Base-by-base conservation (phyloP, 768 basidiomycete species). In the Trametes villosa region DNA sequence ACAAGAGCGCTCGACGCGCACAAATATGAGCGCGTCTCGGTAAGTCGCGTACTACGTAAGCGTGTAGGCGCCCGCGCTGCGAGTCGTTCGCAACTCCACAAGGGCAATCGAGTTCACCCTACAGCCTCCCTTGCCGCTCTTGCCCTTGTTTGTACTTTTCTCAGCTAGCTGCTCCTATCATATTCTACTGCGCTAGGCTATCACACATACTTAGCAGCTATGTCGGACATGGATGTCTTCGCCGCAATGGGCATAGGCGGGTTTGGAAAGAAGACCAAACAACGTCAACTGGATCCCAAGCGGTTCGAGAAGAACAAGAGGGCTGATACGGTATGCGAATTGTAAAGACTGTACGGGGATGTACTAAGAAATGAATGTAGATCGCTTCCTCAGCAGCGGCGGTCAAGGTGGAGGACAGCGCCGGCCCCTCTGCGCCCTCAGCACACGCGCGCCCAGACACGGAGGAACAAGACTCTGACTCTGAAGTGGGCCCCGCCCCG, bases 181-280 rank as follows among this genome's bases (percentile, higher is more conserved):
- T n/a, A 12, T 20, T 13, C 29, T 11, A 4, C 20, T 34, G 15
- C n/a, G n/a, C n/a, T n/a, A n/a, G n/a, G 33, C 4, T 15, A 20
- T 22, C 22, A 20, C 11, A 12, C n/a, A 29, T 24, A 13, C 20
- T 1, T 20, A 0, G 15, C 26, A 31, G 57, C 44, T n/a, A 84
- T 84, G 83, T 73, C 73, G 26, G 84, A 87, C 73, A 80, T 81
- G 76, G 91, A 92, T 62, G 75, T 93, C 20, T 82, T 93, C 67
- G 86, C 88, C 2, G 84, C 88, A 12, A 93, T 95, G 88, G 92
- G 92, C 7, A 90, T 94, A 57, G 67, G 85, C 67, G 89, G 89
- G 24, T 95, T 95, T 70, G 93, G 93, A 26, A 94, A 93, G 76
- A 74, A 86, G 44, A 69, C 76, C 26, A 82, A 85, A 72, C 86